Conservation (phyloP, 495 filamentous ascomycete species). For the Corynascus novoguineensis region DNA sequence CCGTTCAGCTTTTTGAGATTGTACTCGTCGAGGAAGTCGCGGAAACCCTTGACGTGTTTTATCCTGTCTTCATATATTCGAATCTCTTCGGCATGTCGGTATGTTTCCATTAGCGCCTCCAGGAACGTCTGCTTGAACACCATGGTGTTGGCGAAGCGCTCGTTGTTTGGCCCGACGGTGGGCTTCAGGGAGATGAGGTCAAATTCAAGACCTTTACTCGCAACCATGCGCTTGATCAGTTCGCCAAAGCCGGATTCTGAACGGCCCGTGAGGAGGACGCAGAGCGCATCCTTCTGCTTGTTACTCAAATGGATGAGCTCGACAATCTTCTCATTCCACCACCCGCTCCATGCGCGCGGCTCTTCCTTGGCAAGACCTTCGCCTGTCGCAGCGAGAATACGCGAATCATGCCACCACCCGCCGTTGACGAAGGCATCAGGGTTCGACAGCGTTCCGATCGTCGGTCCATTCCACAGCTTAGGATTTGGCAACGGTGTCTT, state of each 20-base stretch:
- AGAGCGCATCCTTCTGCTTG: constrained; percentile 81
- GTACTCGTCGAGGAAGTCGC: constrained; percentile 68
- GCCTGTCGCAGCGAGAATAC: constrained; percentile 80
- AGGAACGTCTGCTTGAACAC: constrained; percentile 83
- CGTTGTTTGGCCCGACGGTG: constrained; percentile 66
- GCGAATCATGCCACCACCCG: constrained; percentile 95
- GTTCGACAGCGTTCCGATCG: constrained; percentile 67
- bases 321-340: constrained; percentile 96
- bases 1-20: constrained; percentile 49
- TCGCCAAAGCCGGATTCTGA: constrained; percentile 68
- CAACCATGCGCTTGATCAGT: constrained; percentile 76
- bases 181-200: constrained; percentile 90
- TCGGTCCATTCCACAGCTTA: constrained; percentile 75
- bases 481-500: constrained; percentile 82
- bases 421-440: constrained; percentile 75
- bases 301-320: constrained; percentile 75
- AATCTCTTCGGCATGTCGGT: constrained; percentile 75
- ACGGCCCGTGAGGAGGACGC: constrained; percentile 85
- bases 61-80: constrained; percentile 58
- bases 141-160: constrained; percentile 74
- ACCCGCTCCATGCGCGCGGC: constrained; percentile 76
- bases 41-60: constrained; percentile 69
- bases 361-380: constrained; percentile 81
- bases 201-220: constrained; percentile 73
- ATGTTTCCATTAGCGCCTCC: constrained; percentile 73